A percentile compares a stretch with the other conserved stretches of the same genome.
Evolutionary conservation across 2,329 filamentous ascomycete species (phyloP).

Genomic region (Neofusicoccum cordaticola): DNA sequence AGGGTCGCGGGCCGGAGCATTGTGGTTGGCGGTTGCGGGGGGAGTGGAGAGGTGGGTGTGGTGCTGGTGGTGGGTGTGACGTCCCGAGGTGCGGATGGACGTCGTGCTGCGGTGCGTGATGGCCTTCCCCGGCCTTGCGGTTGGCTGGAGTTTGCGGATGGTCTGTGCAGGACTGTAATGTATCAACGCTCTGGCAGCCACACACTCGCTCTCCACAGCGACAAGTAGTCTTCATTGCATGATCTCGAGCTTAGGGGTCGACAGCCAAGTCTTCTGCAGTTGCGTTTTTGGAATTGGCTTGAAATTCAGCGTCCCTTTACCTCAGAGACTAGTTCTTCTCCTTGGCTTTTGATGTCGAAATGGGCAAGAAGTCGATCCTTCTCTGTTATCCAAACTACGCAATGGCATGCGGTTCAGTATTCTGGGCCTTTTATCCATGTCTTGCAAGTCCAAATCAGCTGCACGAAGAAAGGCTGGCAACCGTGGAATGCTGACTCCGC

Average conservation of each 20-base stretch:
- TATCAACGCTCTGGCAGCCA: not conserved
- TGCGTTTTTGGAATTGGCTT: too few relatives aligned
- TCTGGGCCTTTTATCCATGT: too few relatives aligned
- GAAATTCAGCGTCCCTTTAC: too few relatives aligned
- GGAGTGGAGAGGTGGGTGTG: not conserved
- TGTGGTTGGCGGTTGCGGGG: not conserved
- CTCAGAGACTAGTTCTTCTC: too few relatives aligned
- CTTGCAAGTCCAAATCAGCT: not conserved
- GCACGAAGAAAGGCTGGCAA: not conserved
- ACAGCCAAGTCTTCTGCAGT: too few relatives aligned
- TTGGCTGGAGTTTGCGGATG: constrained; percentile 4
- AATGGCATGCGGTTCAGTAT: too few relatives aligned
- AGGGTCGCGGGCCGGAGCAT: constrained; percentile 27
- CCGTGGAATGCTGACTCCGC: not conserved
- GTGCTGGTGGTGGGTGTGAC: not conserved
- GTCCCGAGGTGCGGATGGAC: not conserved
- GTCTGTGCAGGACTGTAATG: not conserved
- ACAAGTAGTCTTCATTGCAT: too few relatives aligned
- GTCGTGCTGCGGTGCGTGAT: constrained; percentile 11
- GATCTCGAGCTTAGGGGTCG: too few relatives aligned
- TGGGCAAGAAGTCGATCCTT: too few relatives aligned
- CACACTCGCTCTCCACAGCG: not conserved
- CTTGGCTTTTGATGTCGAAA: too few relatives aligned
- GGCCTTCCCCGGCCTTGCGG: not conserved
- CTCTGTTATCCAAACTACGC: too few relatives aligned